phyloP scores from a whole-genome alignment of 768 basidiomycete genomes.

The Mycena indigotica region DNA sequence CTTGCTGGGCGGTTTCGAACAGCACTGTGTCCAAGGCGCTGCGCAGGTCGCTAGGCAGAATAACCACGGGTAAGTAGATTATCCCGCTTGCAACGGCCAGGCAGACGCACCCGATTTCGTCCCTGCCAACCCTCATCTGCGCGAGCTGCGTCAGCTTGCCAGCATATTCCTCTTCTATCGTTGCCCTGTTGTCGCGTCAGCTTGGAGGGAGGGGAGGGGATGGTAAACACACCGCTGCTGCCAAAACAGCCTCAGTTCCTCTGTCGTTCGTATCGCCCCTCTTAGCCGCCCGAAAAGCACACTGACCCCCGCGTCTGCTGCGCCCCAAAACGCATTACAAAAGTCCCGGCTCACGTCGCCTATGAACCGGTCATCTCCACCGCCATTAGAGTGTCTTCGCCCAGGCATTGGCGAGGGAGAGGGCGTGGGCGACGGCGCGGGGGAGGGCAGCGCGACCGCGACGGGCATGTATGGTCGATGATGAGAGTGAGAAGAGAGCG shows the following conservation, averaged over 20 bases:
- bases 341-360: constrained; percentile 65
- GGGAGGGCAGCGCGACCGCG: no score
- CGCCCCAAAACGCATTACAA: constrained; percentile 97
- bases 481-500: no score
- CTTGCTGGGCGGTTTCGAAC: constrained; percentile 83
- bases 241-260: constrained; percentile 87
- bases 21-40: constrained; percentile 79
- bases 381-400: no score
- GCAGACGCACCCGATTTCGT: constrained; percentile 22
- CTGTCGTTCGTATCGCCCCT: constrained; percentile 81
- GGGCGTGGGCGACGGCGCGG: no score
- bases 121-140: constrained; percentile 13
- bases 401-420: no score
- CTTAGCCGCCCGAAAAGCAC: constrained; percentile 89
- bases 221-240: constrained; percentile 89
- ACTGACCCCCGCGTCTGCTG: constrained; percentile 83
- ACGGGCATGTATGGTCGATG: no score
- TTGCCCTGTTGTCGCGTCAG: no score
- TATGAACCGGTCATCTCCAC: constrained; percentile 22
- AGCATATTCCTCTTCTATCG: constrained; percentile 24
- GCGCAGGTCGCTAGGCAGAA: constrained; percentile 66
- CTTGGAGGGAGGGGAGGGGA: no score
- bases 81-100: background rate
- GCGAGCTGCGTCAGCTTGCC: constrained; percentile 9
- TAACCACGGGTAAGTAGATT: background rate